phyloP scores from a whole-genome alignment of 2,329 filamentous ascomycete species.

The Diplodia seriata region DNA sequence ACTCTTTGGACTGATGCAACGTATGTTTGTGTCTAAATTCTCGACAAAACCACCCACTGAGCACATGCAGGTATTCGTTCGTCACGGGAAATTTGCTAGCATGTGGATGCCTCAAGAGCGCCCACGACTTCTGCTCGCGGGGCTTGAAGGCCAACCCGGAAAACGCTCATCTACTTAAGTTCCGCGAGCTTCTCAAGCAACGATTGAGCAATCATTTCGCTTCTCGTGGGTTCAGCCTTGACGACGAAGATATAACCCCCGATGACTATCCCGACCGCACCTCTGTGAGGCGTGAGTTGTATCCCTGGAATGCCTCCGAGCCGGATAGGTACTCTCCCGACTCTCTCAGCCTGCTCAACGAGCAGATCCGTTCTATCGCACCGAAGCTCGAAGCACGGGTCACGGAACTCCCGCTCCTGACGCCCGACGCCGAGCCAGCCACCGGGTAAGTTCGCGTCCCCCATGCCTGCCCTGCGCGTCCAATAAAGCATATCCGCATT shows the following conservation, averaged over 20 bases:
- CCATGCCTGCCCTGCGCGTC: not conserved
- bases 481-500: constrained; percentile 24
- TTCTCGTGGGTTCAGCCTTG: constrained; percentile 38
- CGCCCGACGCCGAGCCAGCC: constrained; percentile 11
- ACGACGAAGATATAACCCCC: constrained; percentile 56
- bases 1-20: constrained; percentile 40
- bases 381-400: constrained; percentile 82
- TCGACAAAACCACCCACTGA: constrained; percentile 33
- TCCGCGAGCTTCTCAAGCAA: constrained; percentile 58
- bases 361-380: constrained; percentile 70
- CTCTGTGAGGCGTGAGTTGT: constrained; percentile 69
- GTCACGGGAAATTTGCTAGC: constrained; percentile 62
- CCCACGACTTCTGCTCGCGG: constrained; percentile 68
- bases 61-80: constrained; percentile 41
- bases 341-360: constrained; percentile 72
- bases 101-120: constrained; percentile 72
- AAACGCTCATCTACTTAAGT: constrained; percentile 63
- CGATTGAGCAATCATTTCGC: constrained; percentile 40
- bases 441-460: constrained; percentile 9
- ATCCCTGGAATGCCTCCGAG: constrained; percentile 69
- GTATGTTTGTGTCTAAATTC: constrained; percentile 36
- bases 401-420: constrained; percentile 75
- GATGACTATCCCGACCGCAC: constrained; percentile 72
- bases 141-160: constrained; percentile 64
- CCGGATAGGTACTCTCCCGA: constrained; percentile 63